Conservation (phyloP, 495 filamentous ascomycete genomes). For the Cercophora sp. region DNA sequence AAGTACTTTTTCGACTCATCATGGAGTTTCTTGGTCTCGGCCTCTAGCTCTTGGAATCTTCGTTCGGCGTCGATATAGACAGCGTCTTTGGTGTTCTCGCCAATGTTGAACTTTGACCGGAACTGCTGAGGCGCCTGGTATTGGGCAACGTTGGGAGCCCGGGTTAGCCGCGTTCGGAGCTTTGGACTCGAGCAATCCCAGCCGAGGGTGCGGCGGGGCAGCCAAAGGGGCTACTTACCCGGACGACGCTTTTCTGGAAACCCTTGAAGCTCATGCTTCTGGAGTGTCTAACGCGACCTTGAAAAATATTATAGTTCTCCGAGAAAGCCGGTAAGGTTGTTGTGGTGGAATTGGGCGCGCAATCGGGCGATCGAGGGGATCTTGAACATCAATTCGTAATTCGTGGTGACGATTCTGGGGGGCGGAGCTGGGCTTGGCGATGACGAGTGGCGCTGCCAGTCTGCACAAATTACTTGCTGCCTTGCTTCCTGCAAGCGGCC, state of each 20-base stretch:
- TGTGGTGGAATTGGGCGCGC: not conserved
- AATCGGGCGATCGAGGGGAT: not conserved
- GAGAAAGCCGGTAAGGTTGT: constrained; percentile 2
- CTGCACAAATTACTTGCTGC: not conserved
- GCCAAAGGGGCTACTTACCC: constrained; percentile 50
- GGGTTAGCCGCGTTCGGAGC: too few relatives aligned
- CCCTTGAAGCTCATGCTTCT: constrained; percentile 90
- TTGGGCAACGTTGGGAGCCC: not conserved
- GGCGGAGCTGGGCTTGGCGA: constrained; percentile 26
- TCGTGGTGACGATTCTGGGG: constrained; percentile 22
- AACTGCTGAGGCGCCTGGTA: constrained; percentile 84
- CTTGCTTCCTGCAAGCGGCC: too few relatives aligned
- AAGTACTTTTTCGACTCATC: constrained; percentile 95
- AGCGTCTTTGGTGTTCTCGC: constrained; percentile 88
- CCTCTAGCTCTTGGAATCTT: constrained; percentile 89
- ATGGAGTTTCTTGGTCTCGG: constrained; percentile 92
- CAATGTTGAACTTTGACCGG: constrained; percentile 88
- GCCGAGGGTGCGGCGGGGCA: not conserved
- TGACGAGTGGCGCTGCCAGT: constrained; percentile 19
- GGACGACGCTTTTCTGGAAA: constrained; percentile 80
- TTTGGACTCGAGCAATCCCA: too few relatives aligned
- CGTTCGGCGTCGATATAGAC: constrained; percentile 94
- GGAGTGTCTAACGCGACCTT: not conserved
- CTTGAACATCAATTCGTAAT: not conserved
- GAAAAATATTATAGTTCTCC: not conserved